Base-by-base conservation (phyloP, 805 yeast species). In the Candida arabinofermentans region DNA sequence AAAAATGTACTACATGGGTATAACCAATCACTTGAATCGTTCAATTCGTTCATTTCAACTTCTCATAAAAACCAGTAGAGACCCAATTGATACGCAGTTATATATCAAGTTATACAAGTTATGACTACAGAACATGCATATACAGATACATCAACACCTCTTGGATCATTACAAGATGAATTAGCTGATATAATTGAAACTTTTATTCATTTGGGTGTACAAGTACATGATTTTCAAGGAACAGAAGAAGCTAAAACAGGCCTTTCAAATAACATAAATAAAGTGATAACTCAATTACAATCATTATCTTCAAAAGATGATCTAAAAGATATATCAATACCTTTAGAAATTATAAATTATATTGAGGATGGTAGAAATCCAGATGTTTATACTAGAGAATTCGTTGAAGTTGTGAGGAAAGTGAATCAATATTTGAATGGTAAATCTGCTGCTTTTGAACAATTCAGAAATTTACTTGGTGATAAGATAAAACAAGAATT, bases 281-380 rank as follows among this genome's bases (percentile, higher is more conserved):
- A 59, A 41, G 64, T 75, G 53, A 49, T 69, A 59, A 21, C 61
- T 52, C 42, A 64, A 59, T 41, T 75, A 57, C 59, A 70, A 43
- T 62, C 59, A 31, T 69, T 59, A 5, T 34, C 53, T 5, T 33
- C 29, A 8, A 43, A 51, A 5, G 64, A 66, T 17, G 66, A 61
- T 1, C 50, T 77, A 17, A 59, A 64, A 22, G 56, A 66, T 8
- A 64, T 75, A 4, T 65, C 81, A 1, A 72, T 86, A 3, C 96
- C 96, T 1, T 61, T 84, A 29, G 96, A 90, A 56, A 90, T 90
- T n/a, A 69, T 89, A 12, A 82, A 84, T 48, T 93, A 93, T 57
- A 87, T 93, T 29, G 98, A 93, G 58, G 95, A 88, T 56, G 99
- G 99, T 2, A 72, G 99, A 51, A 93, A 93, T 58, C 98, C 99